These are phyloP conservation scores for Phoenix roebelenii DNA, from an alignment of 176 grass and related monocot species.

Conservation along the genomic window DNA sequence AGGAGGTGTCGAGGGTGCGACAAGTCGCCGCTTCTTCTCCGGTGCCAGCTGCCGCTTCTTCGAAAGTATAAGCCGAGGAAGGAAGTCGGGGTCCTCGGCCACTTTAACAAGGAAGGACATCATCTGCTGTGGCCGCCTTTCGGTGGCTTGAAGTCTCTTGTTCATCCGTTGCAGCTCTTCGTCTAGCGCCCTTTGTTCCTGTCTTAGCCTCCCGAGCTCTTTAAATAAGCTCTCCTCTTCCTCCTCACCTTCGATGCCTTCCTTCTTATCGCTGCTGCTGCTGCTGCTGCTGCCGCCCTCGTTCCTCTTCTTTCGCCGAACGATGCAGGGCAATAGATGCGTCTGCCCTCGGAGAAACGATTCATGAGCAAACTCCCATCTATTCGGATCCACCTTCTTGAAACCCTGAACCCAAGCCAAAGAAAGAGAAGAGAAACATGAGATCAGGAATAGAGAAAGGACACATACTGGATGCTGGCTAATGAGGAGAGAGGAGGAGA, in stretches of 20 bases:
- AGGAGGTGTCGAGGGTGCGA: slow-evolving; percentile 2
- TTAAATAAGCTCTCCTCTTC: slow-evolving; percentile 20
- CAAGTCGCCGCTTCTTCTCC: slow-evolving; percentile 31
- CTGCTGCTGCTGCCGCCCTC: background rate
- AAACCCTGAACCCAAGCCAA: slow-evolving; percentile 32
- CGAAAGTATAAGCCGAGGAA: slow-evolving; percentile 21
- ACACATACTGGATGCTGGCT: no score
- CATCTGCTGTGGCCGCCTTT: slow-evolving; percentile 45
- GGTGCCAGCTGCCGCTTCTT: slow-evolving; percentile 7
- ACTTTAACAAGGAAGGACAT: slow-evolving; percentile 47
- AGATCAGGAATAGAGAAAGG: no score
- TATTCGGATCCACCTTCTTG: slow-evolving; percentile 62
- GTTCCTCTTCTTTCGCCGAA: slow-evolving; percentile 35
- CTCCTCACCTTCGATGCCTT: background rate
- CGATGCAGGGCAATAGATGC: slow-evolving; percentile 46
- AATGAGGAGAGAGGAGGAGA: background rate
- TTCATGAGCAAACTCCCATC: slow-evolving; percentile 75
- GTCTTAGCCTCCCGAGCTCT: slow-evolving; percentile 37
- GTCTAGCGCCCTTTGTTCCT: slow-evolving; percentile 46
- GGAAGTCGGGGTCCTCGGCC: slow-evolving; percentile 37
- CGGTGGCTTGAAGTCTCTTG: slow-evolving; percentile 42
- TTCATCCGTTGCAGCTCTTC: slow-evolving; percentile 49
- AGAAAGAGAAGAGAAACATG: background rate
- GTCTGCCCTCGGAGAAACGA: slow-evolving; percentile 55
- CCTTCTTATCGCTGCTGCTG: background rate